These are phyloP conservation scores for Omphalotus guepiniiformis DNA, from an alignment of 768 basidiomycete genomes.

Conservation along the genomic window DNA sequence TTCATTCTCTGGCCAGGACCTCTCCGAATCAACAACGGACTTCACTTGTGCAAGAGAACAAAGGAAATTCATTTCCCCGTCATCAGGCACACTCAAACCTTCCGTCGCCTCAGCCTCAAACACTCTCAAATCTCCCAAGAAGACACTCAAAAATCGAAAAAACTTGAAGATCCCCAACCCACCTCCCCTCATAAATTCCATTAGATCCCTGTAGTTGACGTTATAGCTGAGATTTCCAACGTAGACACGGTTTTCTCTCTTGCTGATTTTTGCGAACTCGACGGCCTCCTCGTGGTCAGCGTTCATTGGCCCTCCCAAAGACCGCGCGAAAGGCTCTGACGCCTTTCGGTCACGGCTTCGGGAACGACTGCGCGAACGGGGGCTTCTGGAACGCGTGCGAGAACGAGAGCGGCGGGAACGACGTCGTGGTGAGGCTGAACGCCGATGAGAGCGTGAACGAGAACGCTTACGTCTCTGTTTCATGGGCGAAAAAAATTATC, in stretches of 20 bases:
- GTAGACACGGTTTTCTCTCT: conserved; percentile 97
- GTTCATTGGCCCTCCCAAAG: conserved; percentile 85
- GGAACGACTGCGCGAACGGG: conserved; percentile 45
- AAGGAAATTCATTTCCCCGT: too few species aligned
- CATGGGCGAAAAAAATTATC: background rate
- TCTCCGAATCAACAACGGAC: background rate
- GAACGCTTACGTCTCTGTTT: conserved; percentile 60
- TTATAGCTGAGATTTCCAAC: conserved; percentile 98
- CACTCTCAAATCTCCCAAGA: conserved; percentile 8
- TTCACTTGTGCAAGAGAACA: too few species aligned
- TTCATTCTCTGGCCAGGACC: background rate
- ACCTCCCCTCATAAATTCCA: conserved; percentile 99
- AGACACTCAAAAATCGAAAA: conserved; percentile 51
- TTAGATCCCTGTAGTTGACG: conserved; percentile 96
- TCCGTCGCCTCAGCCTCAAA: too few species aligned
- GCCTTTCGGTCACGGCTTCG: conserved; percentile 57
- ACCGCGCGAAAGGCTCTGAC: conserved; percentile 66
- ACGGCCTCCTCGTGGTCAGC: conserved; percentile 92
- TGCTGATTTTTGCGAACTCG: conserved; percentile 93
- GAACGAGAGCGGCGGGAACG: conserved; percentile 57
- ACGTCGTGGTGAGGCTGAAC: conserved; percentile 61
- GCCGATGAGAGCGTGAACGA: conserved; percentile 63
- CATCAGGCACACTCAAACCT: too few species aligned
- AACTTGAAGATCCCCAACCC: conserved; percentile 65
- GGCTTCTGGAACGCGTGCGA: conserved; percentile 55